These are phyloP conservation scores for Chrysophaeum taylorii DNA, from an alignment of 352 stramenopile species.

Conservation along the genomic window DNA sequence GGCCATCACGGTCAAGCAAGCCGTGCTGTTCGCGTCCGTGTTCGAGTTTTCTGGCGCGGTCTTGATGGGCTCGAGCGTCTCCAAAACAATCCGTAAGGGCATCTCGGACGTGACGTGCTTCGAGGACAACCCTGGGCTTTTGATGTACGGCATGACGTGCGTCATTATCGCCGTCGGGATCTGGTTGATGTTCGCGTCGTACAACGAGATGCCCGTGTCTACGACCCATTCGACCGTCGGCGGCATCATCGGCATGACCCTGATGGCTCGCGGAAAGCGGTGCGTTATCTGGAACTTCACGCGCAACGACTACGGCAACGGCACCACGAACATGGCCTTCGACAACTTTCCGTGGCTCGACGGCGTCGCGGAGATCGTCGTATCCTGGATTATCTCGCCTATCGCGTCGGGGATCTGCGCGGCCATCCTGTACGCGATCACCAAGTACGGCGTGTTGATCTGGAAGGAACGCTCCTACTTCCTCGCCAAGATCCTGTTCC, in stretches of 20 bases:
- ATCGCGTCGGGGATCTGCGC: constrained; percentile 43
- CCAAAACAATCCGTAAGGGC: constrained; percentile 54
- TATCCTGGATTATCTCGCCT: constrained; percentile 55
- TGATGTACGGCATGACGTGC: constrained; percentile 56
- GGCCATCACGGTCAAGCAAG: constrained; percentile 55
- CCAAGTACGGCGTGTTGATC: constrained; percentile 44
- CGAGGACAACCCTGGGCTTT: constrained; percentile 47
- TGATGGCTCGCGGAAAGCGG: constrained; percentile 36
- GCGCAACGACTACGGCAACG: constrained; percentile 2
- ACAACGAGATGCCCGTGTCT: constrained; percentile 52
- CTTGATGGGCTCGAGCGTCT: constrained; percentile 59
- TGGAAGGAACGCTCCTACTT: constrained; percentile 23
- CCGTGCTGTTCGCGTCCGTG: constrained; percentile 53
- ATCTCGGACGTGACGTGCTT: constrained; percentile 49
- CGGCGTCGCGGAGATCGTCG: constrained; percentile 45
- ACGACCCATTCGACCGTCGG: constrained; percentile 60
- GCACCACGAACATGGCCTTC: constrained; percentile 6
- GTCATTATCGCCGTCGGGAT: constrained; percentile 39
- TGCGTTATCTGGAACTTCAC: constrained; percentile 42
- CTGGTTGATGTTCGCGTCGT: constrained; percentile 43
- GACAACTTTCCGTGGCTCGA: constrained; percentile 28
- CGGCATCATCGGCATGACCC: constrained; percentile 52
- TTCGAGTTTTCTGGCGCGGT: constrained; percentile 66
- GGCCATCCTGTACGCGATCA: constrained; percentile 47
- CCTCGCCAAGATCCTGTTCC: constrained; percentile 37